phyloP scores from a whole-genome alignment of 2,329 filamentous ascomycete species.

The Penicillium sp. region DNA sequence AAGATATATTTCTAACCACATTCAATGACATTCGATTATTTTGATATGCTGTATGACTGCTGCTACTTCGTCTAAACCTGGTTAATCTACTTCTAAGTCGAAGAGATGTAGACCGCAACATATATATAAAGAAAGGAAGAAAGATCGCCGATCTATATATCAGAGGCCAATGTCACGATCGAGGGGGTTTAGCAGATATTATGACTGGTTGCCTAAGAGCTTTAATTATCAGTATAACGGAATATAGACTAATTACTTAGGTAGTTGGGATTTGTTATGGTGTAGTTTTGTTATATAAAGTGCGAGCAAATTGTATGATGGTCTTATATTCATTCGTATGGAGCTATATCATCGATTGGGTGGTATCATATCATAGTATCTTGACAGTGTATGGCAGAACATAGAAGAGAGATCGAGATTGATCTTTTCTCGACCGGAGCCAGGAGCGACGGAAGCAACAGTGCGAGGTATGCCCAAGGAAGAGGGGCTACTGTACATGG shows the following conservation, averaged over 20 bases:
- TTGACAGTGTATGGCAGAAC: not conserved
- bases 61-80: not conserved
- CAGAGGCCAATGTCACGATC: not conserved
- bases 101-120: not conserved
- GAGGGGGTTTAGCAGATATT: not conserved
- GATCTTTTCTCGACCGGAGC: not conserved
- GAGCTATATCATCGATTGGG: conserved; percentile 3
- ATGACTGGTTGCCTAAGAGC: not conserved
- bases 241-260: not conserved
- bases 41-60: not conserved
- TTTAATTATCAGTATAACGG: not conserved
- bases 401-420: not conserved
- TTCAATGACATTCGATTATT: not conserved
- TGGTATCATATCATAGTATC: conserved; percentile 17
- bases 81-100: not conserved
- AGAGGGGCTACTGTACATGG: conserved; percentile 16
- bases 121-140: not conserved
- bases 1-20: not conserved
- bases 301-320: not conserved
- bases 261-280: not conserved
- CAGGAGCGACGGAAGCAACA: not conserved
- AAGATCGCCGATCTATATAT: not conserved
- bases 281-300: not conserved
- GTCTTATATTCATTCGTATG: not conserved
- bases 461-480: not conserved